Evolutionary conservation across 306 rosid genomes (phyloP).

Genomic region (Geum urbanum): DNA sequence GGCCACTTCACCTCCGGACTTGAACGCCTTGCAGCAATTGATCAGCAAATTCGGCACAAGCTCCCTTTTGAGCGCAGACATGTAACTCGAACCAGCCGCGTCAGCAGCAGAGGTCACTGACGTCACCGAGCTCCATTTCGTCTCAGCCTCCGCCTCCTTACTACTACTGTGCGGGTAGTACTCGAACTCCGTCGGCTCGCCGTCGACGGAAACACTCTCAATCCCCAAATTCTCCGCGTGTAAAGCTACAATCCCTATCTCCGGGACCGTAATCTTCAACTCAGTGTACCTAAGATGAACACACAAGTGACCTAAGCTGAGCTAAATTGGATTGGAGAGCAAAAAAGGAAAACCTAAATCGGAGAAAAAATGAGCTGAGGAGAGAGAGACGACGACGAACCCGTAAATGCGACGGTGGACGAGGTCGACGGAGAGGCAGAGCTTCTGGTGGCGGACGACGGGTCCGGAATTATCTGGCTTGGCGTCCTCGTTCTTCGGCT

Average conservation of each 20-base stretch:
- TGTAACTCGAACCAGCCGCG: constrained; percentile 59
- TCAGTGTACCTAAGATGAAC: constrained; percentile 59
- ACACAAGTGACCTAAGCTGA: background rate
- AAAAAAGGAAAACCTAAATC: background rate
- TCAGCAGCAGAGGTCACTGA: constrained; percentile 76
- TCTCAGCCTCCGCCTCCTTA: constrained; percentile 39
- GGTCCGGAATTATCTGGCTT: constrained; percentile 80
- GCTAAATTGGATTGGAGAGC: background rate
- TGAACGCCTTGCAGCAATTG: constrained; percentile 76
- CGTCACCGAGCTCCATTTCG: constrained; percentile 53
- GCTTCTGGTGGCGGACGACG: constrained; percentile 88
- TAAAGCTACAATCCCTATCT: constrained; percentile 83
- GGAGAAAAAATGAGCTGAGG: background rate
- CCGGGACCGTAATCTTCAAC: constrained; percentile 83
- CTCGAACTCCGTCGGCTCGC: constrained; percentile 80
- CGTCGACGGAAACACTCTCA: constrained; percentile 76
- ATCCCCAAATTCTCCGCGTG: constrained; percentile 93
- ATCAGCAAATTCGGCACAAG: constrained; percentile 72
- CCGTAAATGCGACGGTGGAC: constrained; percentile 64
- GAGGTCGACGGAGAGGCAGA: constrained; percentile 78
- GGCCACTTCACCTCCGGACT: constrained; percentile 51
- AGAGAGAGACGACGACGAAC: constrained; percentile 39
- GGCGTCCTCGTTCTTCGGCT: constrained; percentile 71
- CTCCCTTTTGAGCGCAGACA: constrained; percentile 70
- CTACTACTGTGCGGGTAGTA: constrained; percentile 59